Evolutionary conservation across 768 basidiomycete genomes (phyloP).

Genomic region (Mycena galopus): DNA sequence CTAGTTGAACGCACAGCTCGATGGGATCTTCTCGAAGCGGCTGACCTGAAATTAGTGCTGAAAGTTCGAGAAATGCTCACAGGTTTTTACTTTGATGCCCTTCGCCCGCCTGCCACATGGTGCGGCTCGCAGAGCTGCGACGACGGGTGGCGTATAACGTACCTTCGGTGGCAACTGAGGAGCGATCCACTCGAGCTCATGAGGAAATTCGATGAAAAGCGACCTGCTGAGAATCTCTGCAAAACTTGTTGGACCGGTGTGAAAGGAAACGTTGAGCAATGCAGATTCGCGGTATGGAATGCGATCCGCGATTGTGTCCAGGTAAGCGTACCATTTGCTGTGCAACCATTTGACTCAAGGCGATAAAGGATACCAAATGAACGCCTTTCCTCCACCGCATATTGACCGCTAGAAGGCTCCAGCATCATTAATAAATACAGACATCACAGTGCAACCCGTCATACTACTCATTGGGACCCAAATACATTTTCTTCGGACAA

Average conservation of each 20-base stretch:
- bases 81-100: not conserved
- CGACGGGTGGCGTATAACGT: not conserved
- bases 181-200: slow-evolving; percentile 1
- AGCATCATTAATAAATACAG: slow-evolving; percentile 23
- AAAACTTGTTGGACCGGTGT: slow-evolving; percentile 12
- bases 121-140: not conserved
- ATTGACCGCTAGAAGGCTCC: not conserved
- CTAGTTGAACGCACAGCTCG: slow-evolving; percentile 36
- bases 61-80: slow-evolving; percentile 22
- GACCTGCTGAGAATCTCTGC: slow-evolving; percentile 16
- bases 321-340: not conserved
- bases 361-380: not conserved
- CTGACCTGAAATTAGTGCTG: slow-evolving; percentile 37
- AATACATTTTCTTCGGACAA: slow-evolving; percentile 32
- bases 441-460: slow-evolving; percentile 3
- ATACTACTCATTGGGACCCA: slow-evolving; percentile 19
- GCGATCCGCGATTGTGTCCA: not conserved
- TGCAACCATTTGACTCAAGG: not conserved
- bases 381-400: not conserved
- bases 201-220: slow-evolving; percentile 7
- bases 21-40: slow-evolving; percentile 39
- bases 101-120: too few relatives aligned
- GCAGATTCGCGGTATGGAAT: slow-evolving; percentile 11
- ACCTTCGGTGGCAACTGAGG: not conserved
- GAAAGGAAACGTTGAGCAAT: not conserved